Evolutionary conservation across 108 stramenopile genomes (phyloP), one percentile per base, ranked within the genome.

Genomic region (Skeletonema menzelii): DNA sequence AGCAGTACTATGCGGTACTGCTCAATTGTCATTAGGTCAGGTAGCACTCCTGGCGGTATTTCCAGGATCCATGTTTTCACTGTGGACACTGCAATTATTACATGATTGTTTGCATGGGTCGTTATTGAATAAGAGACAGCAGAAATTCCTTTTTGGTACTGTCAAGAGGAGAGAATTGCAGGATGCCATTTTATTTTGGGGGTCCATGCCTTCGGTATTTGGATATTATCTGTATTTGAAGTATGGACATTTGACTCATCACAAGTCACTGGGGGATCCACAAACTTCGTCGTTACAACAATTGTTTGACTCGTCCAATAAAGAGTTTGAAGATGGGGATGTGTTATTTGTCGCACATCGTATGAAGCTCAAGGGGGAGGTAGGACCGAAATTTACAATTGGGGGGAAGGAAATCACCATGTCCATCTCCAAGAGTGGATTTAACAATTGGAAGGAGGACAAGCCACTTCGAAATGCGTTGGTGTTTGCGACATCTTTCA

Each of bases 261-360:
- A 92, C 65, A 80, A 68, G 47, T 69, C 79, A 13, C 64, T 90
- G 38, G 91, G 91, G 12, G 84, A 89, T 70, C 63, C 77, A 3
- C 31, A 82, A 10, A 17, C 77, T 0, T 83, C 86, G 14, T 84
- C 85, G 13, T 60, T 91, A 6, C 49, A 59, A 34, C 60, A 79
- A 63, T 59, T 92, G n/a, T 92, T 92, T 61, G 78, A 85, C 49
- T 90, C 88, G 11, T 30, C 77, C 44, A 63, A 82, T 67, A 61
- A 28, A 13, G 83, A 86, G 26, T 92, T 92, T 77, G 91, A 92
- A 75, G 91, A 92, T 70, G 91, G 91, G 4, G 91, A 92, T 76
- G 83, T 92, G 3, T 63, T 92, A 34, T 92, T 92, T 72, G 89
- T 88, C 28, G 82, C 91, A 13, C 91, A 92, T 82, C 65, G 91